Evolutionary conservation across 768 basidiomycete species (phyloP).

Genomic region (Paxillus rubicundulus): DNA sequence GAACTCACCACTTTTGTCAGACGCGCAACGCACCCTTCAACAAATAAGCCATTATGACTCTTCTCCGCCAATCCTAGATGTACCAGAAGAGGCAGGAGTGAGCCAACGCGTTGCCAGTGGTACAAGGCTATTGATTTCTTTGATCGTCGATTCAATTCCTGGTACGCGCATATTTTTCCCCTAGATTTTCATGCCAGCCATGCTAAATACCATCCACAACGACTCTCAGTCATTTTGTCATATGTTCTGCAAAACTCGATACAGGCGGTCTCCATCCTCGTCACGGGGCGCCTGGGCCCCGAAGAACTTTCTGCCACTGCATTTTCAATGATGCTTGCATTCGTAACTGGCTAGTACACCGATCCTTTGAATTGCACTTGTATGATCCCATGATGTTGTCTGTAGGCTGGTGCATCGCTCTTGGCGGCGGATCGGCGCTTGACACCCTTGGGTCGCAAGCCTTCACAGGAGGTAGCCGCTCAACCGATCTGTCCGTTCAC

Average conservation of each 20-base stretch:
- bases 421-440: slow-evolving; percentile 76
- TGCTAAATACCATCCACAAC: not conserved
- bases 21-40: slow-evolving; percentile 4
- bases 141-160: slow-evolving; percentile 57
- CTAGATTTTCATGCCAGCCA: not conserved
- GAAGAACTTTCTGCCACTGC: slow-evolving; percentile 69
- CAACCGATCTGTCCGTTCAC: slow-evolving; percentile 68
- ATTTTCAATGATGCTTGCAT: slow-evolving; percentile 74
- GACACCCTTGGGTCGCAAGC: slow-evolving; percentile 79
- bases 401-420: slow-evolving; percentile 72
- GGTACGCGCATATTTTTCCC: slow-evolving; percentile 35
- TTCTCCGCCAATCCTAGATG: slow-evolving; percentile 14
- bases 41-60: slow-evolving; percentile 4
- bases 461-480: slow-evolving; percentile 59
- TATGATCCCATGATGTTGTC: slow-evolving; percentile 52
- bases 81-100: slow-evolving; percentile 31
- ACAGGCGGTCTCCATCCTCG: slow-evolving; percentile 61
- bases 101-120: slow-evolving; percentile 19
- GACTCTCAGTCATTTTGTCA: slow-evolving; percentile 55
- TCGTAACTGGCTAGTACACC: slow-evolving; percentile 68
- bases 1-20: slow-evolving; percentile 32
- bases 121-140: slow-evolving; percentile 41
- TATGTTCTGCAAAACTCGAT: slow-evolving; percentile 75
- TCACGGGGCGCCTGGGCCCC: slow-evolving; percentile 67
- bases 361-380: slow-evolving; percentile 18